Percentiles rank a stretch among this genome's conserved stretches.
Conservation (phyloP, 2,329 filamentous ascomycete species). For the Exophiala lecanii-corni region DNA sequence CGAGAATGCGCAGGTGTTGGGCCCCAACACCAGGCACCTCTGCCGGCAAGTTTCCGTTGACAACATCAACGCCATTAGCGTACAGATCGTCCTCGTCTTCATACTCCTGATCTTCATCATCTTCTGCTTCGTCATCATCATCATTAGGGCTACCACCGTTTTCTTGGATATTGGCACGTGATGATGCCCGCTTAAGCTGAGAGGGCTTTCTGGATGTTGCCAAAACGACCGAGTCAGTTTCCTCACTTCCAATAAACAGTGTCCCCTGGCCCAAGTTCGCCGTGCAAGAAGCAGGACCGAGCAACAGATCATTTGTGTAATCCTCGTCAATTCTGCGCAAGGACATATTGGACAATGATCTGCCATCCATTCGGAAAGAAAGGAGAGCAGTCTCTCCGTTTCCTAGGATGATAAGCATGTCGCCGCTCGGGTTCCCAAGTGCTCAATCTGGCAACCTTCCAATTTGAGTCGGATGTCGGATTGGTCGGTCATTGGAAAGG, state of each 20-base stretch:
- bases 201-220: conserved; percentile 69
- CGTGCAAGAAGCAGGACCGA: conserved; percentile 63
- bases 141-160: conserved; percentile 51
- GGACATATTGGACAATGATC: conserved; percentile 83
- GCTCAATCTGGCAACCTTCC: conserved; percentile 74
- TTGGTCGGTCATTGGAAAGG: conserved; percentile 82
- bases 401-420: conserved; percentile 76
- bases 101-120: conserved; percentile 46
- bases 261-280: conserved; percentile 62
- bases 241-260: conserved; percentile 82
- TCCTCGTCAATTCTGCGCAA: conserved; percentile 61
- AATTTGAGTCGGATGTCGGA: conserved; percentile 72
- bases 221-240: conserved; percentile 73
- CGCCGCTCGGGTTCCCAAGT: conserved; percentile 71
- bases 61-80: conserved; percentile 32
- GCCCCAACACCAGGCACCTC: conserved; percentile 5
- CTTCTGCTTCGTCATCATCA: conserved; percentile 28
- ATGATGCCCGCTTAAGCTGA: conserved; percentile 21
- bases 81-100: conserved; percentile 53
- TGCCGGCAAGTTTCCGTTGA: conserved; percentile 13
- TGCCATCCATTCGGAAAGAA: conserved; percentile 80
- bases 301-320: conserved; percentile 59
- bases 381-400: conserved; percentile 71
- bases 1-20: conserved; percentile 17
- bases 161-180: conserved; percentile 34